A percentile compares a stretch with the other conserved stretches of the same genome.
Evolutionary conservation across 2,329 filamentous ascomycete species (phyloP).

Genomic region (Orbilia ellipsospora): DNA sequence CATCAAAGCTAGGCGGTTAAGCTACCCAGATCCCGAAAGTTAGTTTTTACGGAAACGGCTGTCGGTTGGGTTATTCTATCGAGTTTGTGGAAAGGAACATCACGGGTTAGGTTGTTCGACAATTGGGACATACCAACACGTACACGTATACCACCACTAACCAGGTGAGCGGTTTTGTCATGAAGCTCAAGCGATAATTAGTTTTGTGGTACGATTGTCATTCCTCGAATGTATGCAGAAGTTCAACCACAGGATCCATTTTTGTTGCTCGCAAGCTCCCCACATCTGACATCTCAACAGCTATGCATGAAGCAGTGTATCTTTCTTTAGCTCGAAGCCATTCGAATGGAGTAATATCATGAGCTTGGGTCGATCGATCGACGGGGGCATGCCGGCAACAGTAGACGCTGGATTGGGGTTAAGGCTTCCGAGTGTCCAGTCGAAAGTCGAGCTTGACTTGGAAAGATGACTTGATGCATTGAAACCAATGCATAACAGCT

Average conservation of each 20-base stretch:
- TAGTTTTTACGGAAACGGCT: slow-evolving; percentile 19
- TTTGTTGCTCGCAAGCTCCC: slow-evolving; percentile 14
- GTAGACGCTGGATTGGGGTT: slow-evolving; percentile 14
- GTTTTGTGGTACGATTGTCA: no score
- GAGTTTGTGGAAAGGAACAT: no score
- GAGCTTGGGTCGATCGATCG: slow-evolving; percentile 5
- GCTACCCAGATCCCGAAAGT: slow-evolving; percentile 38
- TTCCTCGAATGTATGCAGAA: no score
- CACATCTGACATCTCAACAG: slow-evolving; percentile 9
- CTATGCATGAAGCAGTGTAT: neutral
- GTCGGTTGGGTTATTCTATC: no score
- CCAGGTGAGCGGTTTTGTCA: no score
- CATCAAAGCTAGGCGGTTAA: slow-evolving; percentile 24
- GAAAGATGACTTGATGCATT: slow-evolving; percentile 51
- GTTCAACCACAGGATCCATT: slow-evolving; percentile 2
- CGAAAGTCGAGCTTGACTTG: slow-evolving; percentile 33
- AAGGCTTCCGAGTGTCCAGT: slow-evolving; percentile 16
- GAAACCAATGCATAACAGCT: slow-evolving; percentile 46
- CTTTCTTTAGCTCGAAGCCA: neutral
- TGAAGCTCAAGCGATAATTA: no score
- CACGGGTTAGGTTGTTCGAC: no score
- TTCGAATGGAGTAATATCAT: slow-evolving; percentile 1
- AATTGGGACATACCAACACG: no score
- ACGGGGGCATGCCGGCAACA: neutral
- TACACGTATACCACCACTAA: no score